A percentile compares a stretch with the other conserved stretches of the same genome.
Evolutionary conservation across 2,329 filamentous ascomycete species (phyloP).

Genomic region (Coccinonectria pachysandricola): DNA sequence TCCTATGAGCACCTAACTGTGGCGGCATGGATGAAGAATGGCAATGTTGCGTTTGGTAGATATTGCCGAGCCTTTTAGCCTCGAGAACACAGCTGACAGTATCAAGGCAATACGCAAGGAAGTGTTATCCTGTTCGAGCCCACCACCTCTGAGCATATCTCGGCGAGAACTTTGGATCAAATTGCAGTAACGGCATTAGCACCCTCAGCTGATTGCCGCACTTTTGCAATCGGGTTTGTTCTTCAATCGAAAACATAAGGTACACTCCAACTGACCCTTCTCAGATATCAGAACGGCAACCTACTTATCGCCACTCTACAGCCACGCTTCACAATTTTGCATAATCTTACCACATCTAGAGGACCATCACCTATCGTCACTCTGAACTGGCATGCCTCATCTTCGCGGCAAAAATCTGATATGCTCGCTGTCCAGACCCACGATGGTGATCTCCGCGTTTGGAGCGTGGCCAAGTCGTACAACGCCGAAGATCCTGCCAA

Average conservation of each 20-base stretch:
- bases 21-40: conserved; percentile 92
- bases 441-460: conserved; percentile 87
- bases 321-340: conserved; percentile 85
- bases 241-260: not conserved
- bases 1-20: conserved; percentile 80
- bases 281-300: conserved; percentile 87
- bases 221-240: conserved; percentile 85
- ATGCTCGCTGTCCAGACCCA: conserved; percentile 92
- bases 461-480: conserved; percentile 84
- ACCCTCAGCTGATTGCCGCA: conserved; percentile 79
- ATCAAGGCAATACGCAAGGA: conserved; percentile 75
- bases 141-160: conserved; percentile 83
- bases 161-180: conserved; percentile 77
- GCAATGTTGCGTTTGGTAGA: conserved; percentile 92
- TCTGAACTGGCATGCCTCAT: conserved; percentile 92
- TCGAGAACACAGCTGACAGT: conserved; percentile 10
- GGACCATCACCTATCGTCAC: conserved; percentile 79
- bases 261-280: conserved; percentile 5
- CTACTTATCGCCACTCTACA: conserved; percentile 82
- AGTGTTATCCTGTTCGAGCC: conserved; percentile 94
- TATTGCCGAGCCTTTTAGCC: conserved; percentile 1
- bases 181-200: conserved; percentile 92
- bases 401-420: conserved; percentile 89
- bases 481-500: conserved; percentile 66
- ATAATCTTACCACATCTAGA: conserved; percentile 78